Conservation (phyloP, 495 filamentous ascomycete species). For the Lasiosphaeriaceae sp. region DNA sequence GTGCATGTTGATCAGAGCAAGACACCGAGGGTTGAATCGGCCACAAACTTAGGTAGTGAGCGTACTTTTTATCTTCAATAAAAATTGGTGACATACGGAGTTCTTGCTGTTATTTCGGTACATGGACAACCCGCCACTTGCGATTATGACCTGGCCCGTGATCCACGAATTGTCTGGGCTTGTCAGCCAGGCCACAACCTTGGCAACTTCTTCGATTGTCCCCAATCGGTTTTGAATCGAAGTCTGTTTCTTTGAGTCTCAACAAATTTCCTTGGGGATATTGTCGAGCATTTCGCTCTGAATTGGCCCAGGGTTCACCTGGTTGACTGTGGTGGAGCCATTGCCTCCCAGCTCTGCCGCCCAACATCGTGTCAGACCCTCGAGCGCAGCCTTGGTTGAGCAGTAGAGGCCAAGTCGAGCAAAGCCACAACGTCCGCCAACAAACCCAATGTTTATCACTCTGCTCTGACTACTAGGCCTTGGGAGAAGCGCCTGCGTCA, state of each 20-base stretch:
- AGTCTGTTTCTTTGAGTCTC: slow-evolving; percentile 48
- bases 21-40: too few relatives aligned
- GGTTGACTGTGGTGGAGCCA: slow-evolving; percentile 61
- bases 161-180: slow-evolving; percentile 53
- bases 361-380: slow-evolving; percentile 61
- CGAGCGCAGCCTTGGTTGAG: slow-evolving; percentile 62
- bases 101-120: too few relatives aligned
- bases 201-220: slow-evolving; percentile 57
- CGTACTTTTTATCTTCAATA: too few relatives aligned
- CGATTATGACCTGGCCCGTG: slow-evolving; percentile 55
- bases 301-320: slow-evolving; percentile 60
- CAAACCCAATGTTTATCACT: slow-evolving; percentile 54
- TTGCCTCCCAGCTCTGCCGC: slow-evolving; percentile 59
- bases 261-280: slow-evolving; percentile 50
- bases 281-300: slow-evolving; percentile 58
- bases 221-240: slow-evolving; percentile 52
- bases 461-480: slow-evolving; percentile 42
- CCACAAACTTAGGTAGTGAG: too few relatives aligned
- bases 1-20: too few relatives aligned
- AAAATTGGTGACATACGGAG: too few relatives aligned
- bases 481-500: slow-evolving; percentile 54
- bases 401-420: slow-evolving; percentile 45
- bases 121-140: slow-evolving; percentile 47
- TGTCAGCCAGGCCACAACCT: slow-evolving; percentile 49
- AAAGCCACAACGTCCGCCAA: slow-evolving; percentile 42